Base-by-base conservation (phyloP, 1,284 basidiomycete genomes). In the Vanrija pseudolonga region DNA sequence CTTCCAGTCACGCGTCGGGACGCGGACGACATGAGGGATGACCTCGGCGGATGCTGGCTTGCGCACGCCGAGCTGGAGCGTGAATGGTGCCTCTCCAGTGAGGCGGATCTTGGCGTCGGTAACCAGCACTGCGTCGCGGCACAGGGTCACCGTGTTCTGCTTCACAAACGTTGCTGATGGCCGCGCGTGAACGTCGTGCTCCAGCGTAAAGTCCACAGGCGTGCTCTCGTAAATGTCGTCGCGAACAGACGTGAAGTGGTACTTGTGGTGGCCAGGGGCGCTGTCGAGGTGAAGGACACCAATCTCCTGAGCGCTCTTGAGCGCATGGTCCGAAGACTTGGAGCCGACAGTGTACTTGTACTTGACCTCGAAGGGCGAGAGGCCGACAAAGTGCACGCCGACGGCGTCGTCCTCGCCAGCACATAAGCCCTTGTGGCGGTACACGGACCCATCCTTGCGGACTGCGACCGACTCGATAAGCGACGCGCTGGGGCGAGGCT, bases 61-160 rank as follows among this genome's bases (percentile, higher is more conserved):
- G 82, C 88, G 67, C 15, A 93, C 84, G 2, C 87, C 84, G 22
- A 98, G 71, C 12, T 83, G 79, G 14, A 97, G 74, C 40, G 78
- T 80, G 80, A 97, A 98, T 0, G 94, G 94, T n/a, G 92, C 85
- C n/a, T 84, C 82, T 28, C 94, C 94, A 50, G 85, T 83, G 83
- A 80, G 73, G 24, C 84, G 66, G 45, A 93, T 77, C 41, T 83
- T 73, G 3, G 86, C 86, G 62, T 90, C 85, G 2, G 68, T 64
- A 6, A 59, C 50, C n/a, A 70, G 76, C 55, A n/a, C 80, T 77
- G 49, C 77, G 65, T 53, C 77, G 45, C 92, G 79, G 69, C 92
- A 96, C 66, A 90, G 86, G 1, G 85, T 81, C 56, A 87, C 74
- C 42, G 87, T 81, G 63, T 84, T 83, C 22, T 79, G 75, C 51